These are phyloP conservation scores for Cadophora malorum DNA, from an alignment of 2,329 filamentous ascomycete genomes.

Conservation along the genomic window DNA sequence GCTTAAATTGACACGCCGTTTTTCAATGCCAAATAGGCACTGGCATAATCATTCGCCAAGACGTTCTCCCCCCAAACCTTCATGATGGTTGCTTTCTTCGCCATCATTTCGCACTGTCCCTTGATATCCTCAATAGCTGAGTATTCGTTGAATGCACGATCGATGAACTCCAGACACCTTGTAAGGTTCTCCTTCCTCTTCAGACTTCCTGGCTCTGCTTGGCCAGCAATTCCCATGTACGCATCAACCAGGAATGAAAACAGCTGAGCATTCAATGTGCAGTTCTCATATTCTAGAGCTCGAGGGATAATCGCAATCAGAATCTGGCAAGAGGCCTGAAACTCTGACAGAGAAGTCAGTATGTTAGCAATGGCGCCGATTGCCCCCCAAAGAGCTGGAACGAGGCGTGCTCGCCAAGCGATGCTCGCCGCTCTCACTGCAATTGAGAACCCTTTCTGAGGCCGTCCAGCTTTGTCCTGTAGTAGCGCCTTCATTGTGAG, in stretches of 20 bases:
- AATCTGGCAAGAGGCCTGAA: slow-evolving; percentile 59
- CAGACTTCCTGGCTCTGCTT: slow-evolving; percentile 45
- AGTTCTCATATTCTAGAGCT: slow-evolving; percentile 66
- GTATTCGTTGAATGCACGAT: slow-evolving; percentile 53
- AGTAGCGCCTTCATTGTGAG: slow-evolving; percentile 67
- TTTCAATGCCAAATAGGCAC: slow-evolving; percentile 59
- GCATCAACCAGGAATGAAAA: slow-evolving; percentile 68
- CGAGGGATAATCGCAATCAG: slow-evolving; percentile 68
- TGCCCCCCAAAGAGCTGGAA: slow-evolving; percentile 67
- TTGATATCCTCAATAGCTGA: slow-evolving; percentile 62
- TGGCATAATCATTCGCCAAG: slow-evolving; percentile 61
- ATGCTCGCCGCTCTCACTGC: slow-evolving; percentile 69
- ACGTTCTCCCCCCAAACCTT: slow-evolving; percentile 61
- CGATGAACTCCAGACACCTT: slow-evolving; percentile 44
- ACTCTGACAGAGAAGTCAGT: slow-evolving; percentile 66
- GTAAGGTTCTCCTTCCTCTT: slow-evolving; percentile 57
- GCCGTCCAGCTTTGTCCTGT: slow-evolving; percentile 62
- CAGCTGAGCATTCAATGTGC: slow-evolving; percentile 59
- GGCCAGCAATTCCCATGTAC: slow-evolving; percentile 67
- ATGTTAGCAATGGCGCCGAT: slow-evolving; percentile 62
- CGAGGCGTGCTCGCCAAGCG: slow-evolving; percentile 62
- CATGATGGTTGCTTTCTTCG: slow-evolving; percentile 71
- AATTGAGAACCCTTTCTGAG: slow-evolving; percentile 70
- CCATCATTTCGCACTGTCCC: slow-evolving; percentile 67
- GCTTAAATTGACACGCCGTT: slow-evolving; percentile 43